Percentiles rank a stretch among this genome's conserved stretches.
phyloP scores from a whole-genome alignment of 2,329 filamentous ascomycete genomes.

The Colletotrichum falcatum region DNA sequence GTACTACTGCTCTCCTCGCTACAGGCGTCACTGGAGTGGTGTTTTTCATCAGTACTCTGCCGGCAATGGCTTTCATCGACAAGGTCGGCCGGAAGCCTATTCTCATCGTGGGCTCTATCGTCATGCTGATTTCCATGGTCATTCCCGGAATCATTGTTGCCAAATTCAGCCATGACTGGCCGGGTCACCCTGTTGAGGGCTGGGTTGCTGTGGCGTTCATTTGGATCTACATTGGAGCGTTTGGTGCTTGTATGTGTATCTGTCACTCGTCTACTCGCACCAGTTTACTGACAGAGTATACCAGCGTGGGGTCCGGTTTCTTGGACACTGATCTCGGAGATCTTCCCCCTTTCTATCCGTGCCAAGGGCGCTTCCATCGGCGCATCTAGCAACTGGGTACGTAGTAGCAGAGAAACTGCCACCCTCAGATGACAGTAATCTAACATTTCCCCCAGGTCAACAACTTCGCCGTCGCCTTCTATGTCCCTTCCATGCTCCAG shows the following conservation, averaged over 20 bases:
- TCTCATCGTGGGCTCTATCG: slow-evolving; percentile 51
- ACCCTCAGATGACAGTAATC: background rate
- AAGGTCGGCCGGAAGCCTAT: slow-evolving; percentile 56
- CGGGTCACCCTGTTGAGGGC: slow-evolving; percentile 50
- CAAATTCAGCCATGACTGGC: slow-evolving; percentile 53
- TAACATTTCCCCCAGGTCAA: slow-evolving; percentile 47
- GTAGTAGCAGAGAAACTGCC: background rate
- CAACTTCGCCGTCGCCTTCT: slow-evolving; percentile 62
- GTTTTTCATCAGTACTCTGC: slow-evolving; percentile 51
- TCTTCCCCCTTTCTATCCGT: slow-evolving; percentile 54
- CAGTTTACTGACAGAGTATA: background rate
- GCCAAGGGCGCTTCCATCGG: slow-evolving; percentile 56
- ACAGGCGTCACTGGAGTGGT: slow-evolving; percentile 74
- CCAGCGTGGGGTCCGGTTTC: slow-evolving; percentile 49
- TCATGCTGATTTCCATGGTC: slow-evolving; percentile 55
- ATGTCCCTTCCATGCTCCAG: slow-evolving; percentile 56
- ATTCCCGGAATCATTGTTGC: slow-evolving; percentile 56
- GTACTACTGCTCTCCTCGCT: slow-evolving; percentile 68
- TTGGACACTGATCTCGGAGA: slow-evolving; percentile 53
- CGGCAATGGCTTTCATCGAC: slow-evolving; percentile 53
- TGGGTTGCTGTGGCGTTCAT: slow-evolving; percentile 54
- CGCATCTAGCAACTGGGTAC: slow-evolving; percentile 57
- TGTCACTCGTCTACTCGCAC: background rate
- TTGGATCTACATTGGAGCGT: slow-evolving; percentile 45
- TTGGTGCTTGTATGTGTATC: slow-evolving; percentile 22